Evolutionary conservation across 768 basidiomycete genomes (phyloP).

Genomic region (Cantharellus anzutake): DNA sequence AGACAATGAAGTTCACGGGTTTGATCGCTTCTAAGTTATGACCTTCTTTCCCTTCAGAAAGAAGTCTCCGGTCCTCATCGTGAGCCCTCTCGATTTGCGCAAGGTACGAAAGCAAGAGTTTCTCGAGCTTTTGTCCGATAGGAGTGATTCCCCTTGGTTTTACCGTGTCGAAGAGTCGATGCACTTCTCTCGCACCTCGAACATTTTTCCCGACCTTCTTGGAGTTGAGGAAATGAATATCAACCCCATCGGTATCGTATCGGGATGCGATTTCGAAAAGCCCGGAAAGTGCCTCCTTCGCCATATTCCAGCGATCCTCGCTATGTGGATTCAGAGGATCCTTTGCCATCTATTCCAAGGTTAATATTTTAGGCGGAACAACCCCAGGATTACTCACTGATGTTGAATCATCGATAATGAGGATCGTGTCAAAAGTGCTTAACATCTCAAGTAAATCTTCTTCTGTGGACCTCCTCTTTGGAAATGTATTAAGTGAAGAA

Average conservation of each 20-base stretch:
- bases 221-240: conserved; percentile 40
- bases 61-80: conserved; percentile 14
- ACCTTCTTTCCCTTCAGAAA: conserved; percentile 7
- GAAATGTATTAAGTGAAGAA: no score
- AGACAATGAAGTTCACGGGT: conserved; percentile 37
- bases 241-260: conserved; percentile 42
- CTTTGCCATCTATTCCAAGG: neutral
- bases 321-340: no score
- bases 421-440: neutral
- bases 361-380: neutral
- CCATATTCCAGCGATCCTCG: conserved; percentile 29
- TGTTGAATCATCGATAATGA: neutral
- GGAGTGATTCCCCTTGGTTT: conserved; percentile 21
- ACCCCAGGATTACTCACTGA: neutral
- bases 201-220: conserved; percentile 14
- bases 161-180: conserved; percentile 26
- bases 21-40: conserved; percentile 19
- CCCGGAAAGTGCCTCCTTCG: conserved; percentile 26
- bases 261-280: conserved; percentile 29
- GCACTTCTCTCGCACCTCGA: conserved; percentile 23
- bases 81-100: conserved; percentile 16
- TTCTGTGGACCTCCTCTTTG: neutral
- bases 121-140: conserved; percentile 25
- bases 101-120: conserved; percentile 23
- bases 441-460: neutral